Conservation (phyloP, 1,284 basidiomycete species). For the Ceratobasidium sp. region DNA sequence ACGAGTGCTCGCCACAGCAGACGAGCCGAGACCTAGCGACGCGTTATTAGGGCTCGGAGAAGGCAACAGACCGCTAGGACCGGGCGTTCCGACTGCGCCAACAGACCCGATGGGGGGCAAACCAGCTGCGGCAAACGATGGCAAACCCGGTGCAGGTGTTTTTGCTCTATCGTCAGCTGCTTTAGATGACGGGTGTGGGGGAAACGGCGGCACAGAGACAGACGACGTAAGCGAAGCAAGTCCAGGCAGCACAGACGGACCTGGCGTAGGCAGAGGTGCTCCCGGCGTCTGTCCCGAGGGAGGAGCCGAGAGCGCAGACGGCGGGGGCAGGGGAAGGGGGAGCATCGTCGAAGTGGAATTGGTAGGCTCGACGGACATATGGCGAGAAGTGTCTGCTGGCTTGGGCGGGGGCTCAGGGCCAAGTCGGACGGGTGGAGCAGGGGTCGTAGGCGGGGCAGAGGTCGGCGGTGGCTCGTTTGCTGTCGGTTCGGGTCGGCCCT, state of each 20-base stretch:
- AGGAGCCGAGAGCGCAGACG: conserved; percentile 5
- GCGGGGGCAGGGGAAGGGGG: conserved; percentile 18
- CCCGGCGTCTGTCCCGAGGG: conserved; percentile 20
- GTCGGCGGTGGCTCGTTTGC: conserved; percentile 7
- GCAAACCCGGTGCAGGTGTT: conserved; percentile 29
- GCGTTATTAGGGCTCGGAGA: conserved; percentile 5
- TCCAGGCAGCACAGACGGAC: conserved; percentile 38
- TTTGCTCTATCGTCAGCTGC: conserved; percentile 33
- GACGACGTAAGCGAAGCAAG: conserved; percentile 33
- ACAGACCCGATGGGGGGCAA: conserved; percentile 33
- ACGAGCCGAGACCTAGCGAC: conserved; percentile 17
- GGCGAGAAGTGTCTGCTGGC: conserved; percentile 10
- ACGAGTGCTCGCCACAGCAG: background rate
- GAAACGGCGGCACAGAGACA: background rate
- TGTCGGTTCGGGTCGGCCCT: conserved; percentile 8
- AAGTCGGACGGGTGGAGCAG: conserved; percentile 23
- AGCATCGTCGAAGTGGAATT: conserved; percentile 9
- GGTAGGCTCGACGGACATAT: conserved; percentile 34
- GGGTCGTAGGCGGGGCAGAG: background rate
- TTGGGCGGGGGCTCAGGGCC: conserved; percentile 37
- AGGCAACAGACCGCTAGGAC: conserved; percentile 14
- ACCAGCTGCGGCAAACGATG: conserved; percentile 16
- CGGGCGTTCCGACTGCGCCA: background rate
- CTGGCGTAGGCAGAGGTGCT: conserved; percentile 17
- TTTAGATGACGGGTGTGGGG: conserved; percentile 14